Base-by-base conservation (phyloP, 139 green algal species). In the Pleodorina starrii region DNA sequence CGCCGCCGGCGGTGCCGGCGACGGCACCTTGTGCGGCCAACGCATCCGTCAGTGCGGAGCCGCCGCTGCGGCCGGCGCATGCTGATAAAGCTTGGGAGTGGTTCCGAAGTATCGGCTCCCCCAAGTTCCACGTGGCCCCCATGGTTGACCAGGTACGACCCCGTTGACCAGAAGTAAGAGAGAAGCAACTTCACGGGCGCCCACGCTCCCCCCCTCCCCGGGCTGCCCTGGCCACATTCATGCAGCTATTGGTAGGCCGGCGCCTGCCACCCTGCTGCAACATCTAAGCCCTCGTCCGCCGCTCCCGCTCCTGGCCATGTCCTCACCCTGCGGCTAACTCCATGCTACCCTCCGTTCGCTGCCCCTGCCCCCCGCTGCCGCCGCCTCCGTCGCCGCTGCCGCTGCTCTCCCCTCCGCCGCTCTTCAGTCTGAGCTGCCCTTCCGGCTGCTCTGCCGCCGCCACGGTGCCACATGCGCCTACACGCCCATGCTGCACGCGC, bases 401-500 rank as follows among this genome's bases (percentile, higher is more conserved):
- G 46, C 36, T 69, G 19, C 57, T 42, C 7, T 74, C 35, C 68
- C 51, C 17, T 21, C 9, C 54, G 5, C 54, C 54, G 54, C 54
- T 66, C 11, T 77, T 85, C 94, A 99, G 94, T 98, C 93, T 11
- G 98, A 99, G 94, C 94, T 99, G 46, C 93, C 98, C 0, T 99
- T 99, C 92, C 91, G 98, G 2, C 86, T 97, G 93, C 93, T 99
- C 9, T 99, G 97, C 87, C 92, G 95, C 17, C 92, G 87, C 27
- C 92, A 99, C 88, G 98, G 98, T 50, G 96, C 97, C 14, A 96
- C 94, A 1, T 95, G 92, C 29, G 97, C 97, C 36, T 99, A 99
- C 93, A 99, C 98, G 0, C 98, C 98, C 40, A 99, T 99, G 98
- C 90, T 99, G 16, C 98, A 99, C 90, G 94, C 93, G 6, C 92